Evolutionary conservation across 1,284 basidiomycete genomes (phyloP).

Genomic region (Cronartium ribicola): DNA sequence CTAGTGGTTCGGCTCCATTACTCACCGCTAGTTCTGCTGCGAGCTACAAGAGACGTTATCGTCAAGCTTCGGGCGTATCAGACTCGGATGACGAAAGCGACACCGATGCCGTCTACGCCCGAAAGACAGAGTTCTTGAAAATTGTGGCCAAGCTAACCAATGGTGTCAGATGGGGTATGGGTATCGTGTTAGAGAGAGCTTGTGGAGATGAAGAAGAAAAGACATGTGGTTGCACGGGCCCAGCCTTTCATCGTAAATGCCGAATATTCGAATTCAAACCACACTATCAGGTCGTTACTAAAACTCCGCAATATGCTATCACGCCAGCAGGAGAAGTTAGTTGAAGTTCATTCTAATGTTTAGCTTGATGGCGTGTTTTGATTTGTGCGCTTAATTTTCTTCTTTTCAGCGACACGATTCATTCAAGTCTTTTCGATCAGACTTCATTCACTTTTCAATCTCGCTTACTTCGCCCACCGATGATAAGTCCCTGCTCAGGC

Average conservation of each 20-base stretch:
- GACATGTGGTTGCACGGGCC: slow-evolving; percentile 57
- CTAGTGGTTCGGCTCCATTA: slow-evolving; percentile 51
- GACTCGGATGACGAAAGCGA: slow-evolving; percentile 37
- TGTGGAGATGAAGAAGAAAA: slow-evolving; percentile 62
- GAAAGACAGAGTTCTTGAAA: slow-evolving; percentile 52
- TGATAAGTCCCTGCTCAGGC: slow-evolving; percentile 31
- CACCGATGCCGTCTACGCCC: slow-evolving; percentile 18
- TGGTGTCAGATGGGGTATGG: slow-evolving; percentile 86
- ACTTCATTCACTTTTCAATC: slow-evolving; percentile 88
- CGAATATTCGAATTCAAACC: slow-evolving; percentile 75
- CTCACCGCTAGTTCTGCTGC: slow-evolving; percentile 30
- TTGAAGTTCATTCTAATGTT: slow-evolving; percentile 56
- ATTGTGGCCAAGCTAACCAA: slow-evolving; percentile 77
- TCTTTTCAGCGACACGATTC: slow-evolving; percentile 61
- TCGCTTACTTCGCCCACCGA: slow-evolving; percentile 64
- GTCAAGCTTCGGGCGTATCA: slow-evolving; percentile 17
- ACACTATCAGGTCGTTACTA: slow-evolving; percentile 72
- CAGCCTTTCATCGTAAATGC: slow-evolving; percentile 71
- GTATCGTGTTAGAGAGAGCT: slow-evolving; percentile 75
- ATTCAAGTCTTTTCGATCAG: slow-evolving; percentile 81
- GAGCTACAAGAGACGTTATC: slow-evolving; percentile 37
- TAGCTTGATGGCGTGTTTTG: slow-evolving; percentile 1
- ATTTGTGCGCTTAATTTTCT: slow-evolving; percentile 47
- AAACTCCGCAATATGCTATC: slow-evolving; percentile 56
- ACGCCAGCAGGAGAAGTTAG: slow-evolving; percentile 49